Conservation (phyloP, 129 eudicot genomes). For the Cynara cardunculus region DNA sequence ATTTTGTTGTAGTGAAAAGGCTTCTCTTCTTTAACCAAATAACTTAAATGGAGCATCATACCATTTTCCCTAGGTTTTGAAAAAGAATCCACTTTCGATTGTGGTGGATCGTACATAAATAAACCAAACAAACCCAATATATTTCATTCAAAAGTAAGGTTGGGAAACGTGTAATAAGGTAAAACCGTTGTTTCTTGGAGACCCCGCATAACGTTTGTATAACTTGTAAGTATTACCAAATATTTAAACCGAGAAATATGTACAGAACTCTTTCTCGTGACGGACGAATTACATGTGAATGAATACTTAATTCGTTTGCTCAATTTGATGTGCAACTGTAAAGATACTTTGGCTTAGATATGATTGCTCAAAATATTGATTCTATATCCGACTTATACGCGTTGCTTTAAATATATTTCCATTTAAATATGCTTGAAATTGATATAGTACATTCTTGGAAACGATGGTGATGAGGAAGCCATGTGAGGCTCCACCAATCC, state of each 20-base stretch:
- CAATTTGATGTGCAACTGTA: neutral
- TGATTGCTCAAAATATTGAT: neutral
- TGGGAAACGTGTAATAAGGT: neutral
- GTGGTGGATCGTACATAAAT: neutral
- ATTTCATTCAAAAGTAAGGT: neutral
- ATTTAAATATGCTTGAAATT: neutral
- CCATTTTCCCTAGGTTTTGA: neutral
- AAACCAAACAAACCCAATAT: neutral
- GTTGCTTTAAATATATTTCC: neutral
- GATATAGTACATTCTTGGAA: neutral
- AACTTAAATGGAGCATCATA: neutral
- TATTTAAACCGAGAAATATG: neutral
- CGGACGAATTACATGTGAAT: neutral
- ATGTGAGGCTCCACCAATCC: neutral
- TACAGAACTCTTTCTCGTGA: neutral
- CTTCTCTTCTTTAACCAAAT: neutral
- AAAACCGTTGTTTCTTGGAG: neutral
- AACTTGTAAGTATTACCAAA: neutral
- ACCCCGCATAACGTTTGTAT: neutral
- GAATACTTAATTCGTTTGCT: neutral
- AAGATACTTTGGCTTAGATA: neutral
- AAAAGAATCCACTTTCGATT: too few species aligned
- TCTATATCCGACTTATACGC: neutral
- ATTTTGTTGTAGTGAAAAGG: too few species aligned
- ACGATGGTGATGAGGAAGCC: neutral